Evolutionary conservation across 139 green algal genomes (phyloP), one percentile per base, ranked within the genome.

Genomic region (Chlorella sp.): DNA sequence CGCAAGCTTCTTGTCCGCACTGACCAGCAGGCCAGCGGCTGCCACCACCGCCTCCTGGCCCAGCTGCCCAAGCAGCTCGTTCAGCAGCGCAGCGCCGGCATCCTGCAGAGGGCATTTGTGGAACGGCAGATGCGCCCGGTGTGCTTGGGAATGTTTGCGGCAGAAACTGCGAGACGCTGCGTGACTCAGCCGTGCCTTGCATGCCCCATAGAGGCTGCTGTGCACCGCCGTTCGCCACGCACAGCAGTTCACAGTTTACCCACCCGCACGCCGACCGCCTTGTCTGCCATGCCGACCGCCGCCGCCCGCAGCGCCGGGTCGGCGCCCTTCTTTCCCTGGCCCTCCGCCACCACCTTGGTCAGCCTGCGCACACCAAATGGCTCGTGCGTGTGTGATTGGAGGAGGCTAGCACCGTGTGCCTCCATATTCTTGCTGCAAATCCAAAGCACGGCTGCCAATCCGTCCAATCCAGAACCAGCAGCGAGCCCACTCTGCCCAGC

Each of bases 261-360:
- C 51, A 60, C 51, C 1, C 95, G 84, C 44, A 97, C 94, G 36
- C 93, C 90, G 5, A 68, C 85, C 0, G 92, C 83, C 88, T 98
- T 98, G 90, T 98, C 96, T 0, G 48, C 58, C 17, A 75, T 78
- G 19, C 91, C 93, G 17, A 90, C 14, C 1, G 87, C 86, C 19
- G 88, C 90, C 6, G 84, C 86, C 6, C 87, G 83, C 40, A 86
- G 77, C 38, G 76, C 90, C 32, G 28, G 26, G 36, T 91, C 88
- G 32, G 89, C 51, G 46, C 89, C 88, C 19, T 67, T 78, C 22
- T 54, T 76, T 43, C 74, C 81, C 44, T 81, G 80, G 43, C 81
- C 84, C n/a, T 69, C 70, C 1, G 83, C 43, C 58, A 88, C 62
- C 62, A 75, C 60, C 40, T 85, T 87, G 48, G 69, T 85, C 69